These are phyloP conservation scores for Aspergillus sp. DNA, from an alignment of 2,329 filamentous ascomycete species.

Conservation along the genomic window DNA sequence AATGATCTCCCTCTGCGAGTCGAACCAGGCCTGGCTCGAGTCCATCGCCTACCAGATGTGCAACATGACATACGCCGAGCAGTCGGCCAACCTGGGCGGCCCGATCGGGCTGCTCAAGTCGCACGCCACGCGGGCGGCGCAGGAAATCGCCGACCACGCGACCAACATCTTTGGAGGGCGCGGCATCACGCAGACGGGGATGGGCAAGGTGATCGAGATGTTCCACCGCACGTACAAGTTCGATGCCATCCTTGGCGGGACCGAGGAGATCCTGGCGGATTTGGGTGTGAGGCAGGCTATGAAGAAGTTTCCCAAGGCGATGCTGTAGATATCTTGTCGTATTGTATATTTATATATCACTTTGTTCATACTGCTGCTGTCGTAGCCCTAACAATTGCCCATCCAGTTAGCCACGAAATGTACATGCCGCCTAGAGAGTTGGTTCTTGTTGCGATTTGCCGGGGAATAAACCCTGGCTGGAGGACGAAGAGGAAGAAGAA, in stretches of 20 bases:
- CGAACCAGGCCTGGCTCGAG: conserved; percentile 80
- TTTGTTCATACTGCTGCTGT: too few species aligned
- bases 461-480: too few species aligned
- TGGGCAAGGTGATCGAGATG: conserved; percentile 75
- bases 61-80: conserved; percentile 69
- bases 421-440: too few species aligned
- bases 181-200: conserved; percentile 68
- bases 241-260: conserved; percentile 66
- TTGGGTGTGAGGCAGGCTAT: conserved; percentile 75
- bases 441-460: too few species aligned
- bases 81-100: conserved; percentile 64
- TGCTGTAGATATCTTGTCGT: conserved; percentile 57
- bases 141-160: conserved; percentile 74
- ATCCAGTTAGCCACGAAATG: too few species aligned
- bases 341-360: too few species aligned
- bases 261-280: conserved; percentile 74
- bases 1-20: conserved; percentile 74
- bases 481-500: too few species aligned
- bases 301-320: conserved; percentile 74
- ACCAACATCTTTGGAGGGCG: conserved; percentile 81
- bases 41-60: conserved; percentile 81
- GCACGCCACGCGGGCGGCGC: conserved; percentile 63
- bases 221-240: conserved; percentile 81
- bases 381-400: too few species aligned
- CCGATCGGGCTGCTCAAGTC: conserved; percentile 78